Evolutionary conservation across 2,329 filamentous ascomycete species (phyloP).

Genomic region (Aspergillus sp.): DNA sequence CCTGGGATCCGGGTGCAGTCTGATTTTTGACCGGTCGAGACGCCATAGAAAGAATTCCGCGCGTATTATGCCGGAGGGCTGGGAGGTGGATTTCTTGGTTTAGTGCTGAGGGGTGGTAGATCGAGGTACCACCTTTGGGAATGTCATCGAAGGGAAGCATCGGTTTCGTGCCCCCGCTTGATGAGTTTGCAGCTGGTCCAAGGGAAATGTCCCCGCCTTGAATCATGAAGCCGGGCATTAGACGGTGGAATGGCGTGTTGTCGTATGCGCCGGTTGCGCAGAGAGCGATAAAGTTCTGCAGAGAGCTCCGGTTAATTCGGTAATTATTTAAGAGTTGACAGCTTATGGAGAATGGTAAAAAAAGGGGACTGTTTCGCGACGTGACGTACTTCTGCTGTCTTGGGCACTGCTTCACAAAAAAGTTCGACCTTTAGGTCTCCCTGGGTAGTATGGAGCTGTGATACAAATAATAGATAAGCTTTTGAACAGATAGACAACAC

Average conservation of each 20-base stretch:
- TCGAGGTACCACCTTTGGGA: slow-evolving; percentile 58
- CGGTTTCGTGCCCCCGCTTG: slow-evolving; percentile 35
- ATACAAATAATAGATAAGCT: background rate
- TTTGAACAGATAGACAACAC: background rate
- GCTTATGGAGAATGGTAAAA: background rate
- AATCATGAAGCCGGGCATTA: slow-evolving; percentile 64
- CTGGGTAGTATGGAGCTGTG: slow-evolving; percentile 74
- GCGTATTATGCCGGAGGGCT: slow-evolving; percentile 56
- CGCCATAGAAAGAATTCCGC: slow-evolving; percentile 61
- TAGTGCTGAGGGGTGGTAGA: slow-evolving; percentile 52
- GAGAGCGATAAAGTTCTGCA: slow-evolving; percentile 64
- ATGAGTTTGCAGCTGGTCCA: slow-evolving; percentile 43
- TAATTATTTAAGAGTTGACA: too few relatives aligned
- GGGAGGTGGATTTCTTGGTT: slow-evolving; percentile 64
- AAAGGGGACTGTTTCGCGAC: background rate
- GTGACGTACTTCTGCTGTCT: slow-evolving; percentile 73
- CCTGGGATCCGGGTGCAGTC: slow-evolving; percentile 48
- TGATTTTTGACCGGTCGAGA: slow-evolving; percentile 50
- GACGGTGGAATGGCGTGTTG: slow-evolving; percentile 62
- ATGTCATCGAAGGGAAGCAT: slow-evolving; percentile 48
- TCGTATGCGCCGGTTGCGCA: slow-evolving; percentile 63
- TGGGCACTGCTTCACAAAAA: slow-evolving; percentile 92
- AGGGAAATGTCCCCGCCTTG: slow-evolving; percentile 59
- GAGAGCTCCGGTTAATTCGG: background rate
- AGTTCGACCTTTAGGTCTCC: slow-evolving; percentile 94